Evolutionary conservation across 345 rosid genomes (phyloP).

Genomic region (Populus nigra): DNA sequence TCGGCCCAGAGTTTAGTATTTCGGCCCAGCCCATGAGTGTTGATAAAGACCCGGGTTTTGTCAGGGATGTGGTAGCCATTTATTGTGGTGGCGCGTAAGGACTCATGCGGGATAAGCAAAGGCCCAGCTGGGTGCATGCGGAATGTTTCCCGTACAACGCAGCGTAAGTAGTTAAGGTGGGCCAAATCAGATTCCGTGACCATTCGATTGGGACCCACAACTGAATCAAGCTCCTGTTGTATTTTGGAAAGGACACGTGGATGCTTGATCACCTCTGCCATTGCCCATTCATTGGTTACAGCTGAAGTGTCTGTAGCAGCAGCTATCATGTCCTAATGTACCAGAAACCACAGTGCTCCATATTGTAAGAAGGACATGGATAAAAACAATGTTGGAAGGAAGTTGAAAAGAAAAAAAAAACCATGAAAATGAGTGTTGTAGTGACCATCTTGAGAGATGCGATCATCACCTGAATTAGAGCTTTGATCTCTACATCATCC

Average conservation of each 20-base stretch:
- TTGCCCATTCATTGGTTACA: slow-evolving; percentile 95
- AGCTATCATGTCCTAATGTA: slow-evolving; percentile 81
- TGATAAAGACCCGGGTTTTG: slow-evolving; percentile 80
- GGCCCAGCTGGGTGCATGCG: slow-evolving; percentile 98
- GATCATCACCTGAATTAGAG: slow-evolving; percentile 65
- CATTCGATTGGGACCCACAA: slow-evolving; percentile 65
- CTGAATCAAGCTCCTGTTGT: slow-evolving; percentile 66
- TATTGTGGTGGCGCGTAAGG: slow-evolving; percentile 60
- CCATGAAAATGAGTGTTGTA: no score
- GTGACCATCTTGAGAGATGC: background rate
- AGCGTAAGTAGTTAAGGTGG: slow-evolving; percentile 72
- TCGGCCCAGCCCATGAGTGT: slow-evolving; percentile 85
- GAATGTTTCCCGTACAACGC: slow-evolving; percentile 91
- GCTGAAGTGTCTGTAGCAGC: slow-evolving; percentile 97
- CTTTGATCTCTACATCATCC: slow-evolving; percentile 85
- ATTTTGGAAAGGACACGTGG: slow-evolving; percentile 65
- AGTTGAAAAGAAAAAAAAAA: background rate
- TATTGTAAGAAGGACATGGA: no score
- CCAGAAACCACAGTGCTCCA: background rate
- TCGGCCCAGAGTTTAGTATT: slow-evolving; percentile 65
- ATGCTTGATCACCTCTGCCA: slow-evolving; percentile 86
- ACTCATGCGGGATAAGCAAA: slow-evolving; percentile 85
- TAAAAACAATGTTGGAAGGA: background rate
- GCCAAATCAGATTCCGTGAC: slow-evolving; percentile 64
- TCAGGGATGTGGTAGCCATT: slow-evolving; percentile 76